These are phyloP conservation scores for Gymnopilus junonius DNA, from an alignment of 768 basidiomycete species.

Conservation along the genomic window DNA sequence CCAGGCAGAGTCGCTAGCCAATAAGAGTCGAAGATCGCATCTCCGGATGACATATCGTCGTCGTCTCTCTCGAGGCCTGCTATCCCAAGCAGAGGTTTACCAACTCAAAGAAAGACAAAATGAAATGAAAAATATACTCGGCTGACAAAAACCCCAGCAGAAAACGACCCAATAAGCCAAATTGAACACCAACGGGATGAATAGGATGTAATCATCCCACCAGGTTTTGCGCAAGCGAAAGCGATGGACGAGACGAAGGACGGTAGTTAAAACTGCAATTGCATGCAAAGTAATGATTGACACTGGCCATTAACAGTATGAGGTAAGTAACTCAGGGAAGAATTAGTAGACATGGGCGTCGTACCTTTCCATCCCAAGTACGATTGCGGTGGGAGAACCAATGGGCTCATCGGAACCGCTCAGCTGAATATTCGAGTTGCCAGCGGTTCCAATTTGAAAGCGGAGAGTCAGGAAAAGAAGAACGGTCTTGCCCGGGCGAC, in stretches of 20 bases:
- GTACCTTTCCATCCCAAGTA: constrained; percentile 5
- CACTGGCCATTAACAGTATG: background rate
- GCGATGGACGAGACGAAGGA: constrained; percentile 21
- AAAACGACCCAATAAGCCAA: constrained; percentile 11
- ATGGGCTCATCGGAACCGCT: background rate
- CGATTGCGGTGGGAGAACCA: constrained; percentile 4
- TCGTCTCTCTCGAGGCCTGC: background rate
- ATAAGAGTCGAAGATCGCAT: background rate
- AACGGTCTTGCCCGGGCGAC: background rate
- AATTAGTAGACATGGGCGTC: background rate
- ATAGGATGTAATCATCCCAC: constrained; percentile 28
- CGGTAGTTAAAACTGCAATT: constrained; percentile 17
- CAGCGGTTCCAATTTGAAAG: background rate
- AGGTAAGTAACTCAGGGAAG: background rate
- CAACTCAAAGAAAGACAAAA: background rate
- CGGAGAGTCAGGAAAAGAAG: background rate
- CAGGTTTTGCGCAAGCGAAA: constrained; percentile 18
- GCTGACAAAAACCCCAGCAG: constrained; percentile 11
- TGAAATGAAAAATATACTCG: background rate
- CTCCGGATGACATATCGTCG: background rate
- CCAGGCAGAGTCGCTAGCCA: constrained; percentile 1
- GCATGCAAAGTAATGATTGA: constrained; percentile 16
- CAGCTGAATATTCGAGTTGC: background rate
- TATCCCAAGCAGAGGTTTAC: background rate
- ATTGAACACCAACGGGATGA: constrained; percentile 18